Evolutionary conservation across 192 early-diverging fungal genomes (phyloP), one percentile per base, ranked within the genome.

Genomic region (Phycomyces blakesleeanus): DNA sequence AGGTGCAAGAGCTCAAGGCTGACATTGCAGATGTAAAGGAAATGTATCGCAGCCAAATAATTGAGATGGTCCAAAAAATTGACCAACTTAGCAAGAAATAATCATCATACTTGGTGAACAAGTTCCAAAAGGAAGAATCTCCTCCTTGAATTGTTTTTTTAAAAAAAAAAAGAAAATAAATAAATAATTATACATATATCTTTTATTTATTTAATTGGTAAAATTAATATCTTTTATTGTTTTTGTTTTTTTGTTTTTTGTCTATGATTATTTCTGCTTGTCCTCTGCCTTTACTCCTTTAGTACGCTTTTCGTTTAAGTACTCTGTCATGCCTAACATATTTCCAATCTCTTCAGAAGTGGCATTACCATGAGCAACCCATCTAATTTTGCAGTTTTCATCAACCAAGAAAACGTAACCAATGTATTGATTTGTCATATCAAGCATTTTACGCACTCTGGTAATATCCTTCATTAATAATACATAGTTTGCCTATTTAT

Each of bases 11-110:
- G 40, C 78, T 96, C 25, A 75, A 83, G 62, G 85, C 85, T 3
- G 91, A 90, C 68, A 80, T 92, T 51, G 57, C 53, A 0, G 94
- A 96, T 68, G 88, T 94, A n/a, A 88, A 88, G 61, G 86, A 88
- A 40, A 86, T 87, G 61, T 89, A 84, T 64, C 66, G 81, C 12
- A 69, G 77, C 40, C 89, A 91, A 74, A 80, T 88, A 26, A 77
- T 78, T 51, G 83, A 88, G 21, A 55, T 87, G 21, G 66, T 87
- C 16, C 57, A 59, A 20, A 73, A 83, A 57, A 51, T 78, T n/a
- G 77, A 84, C 42, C 53, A 69, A 25, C 51, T 71, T 12, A 51
- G 37, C 27, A 69, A 69, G 24, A 69, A 57, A 40, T 63, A 57
- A 63, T 21, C n/a, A n/a, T n/a, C n/a, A n/a, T n/a, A n/a, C n/a